Conservation (phyloP, 2,329 filamentous ascomycete species). For the Colletotrichum sp. region DNA sequence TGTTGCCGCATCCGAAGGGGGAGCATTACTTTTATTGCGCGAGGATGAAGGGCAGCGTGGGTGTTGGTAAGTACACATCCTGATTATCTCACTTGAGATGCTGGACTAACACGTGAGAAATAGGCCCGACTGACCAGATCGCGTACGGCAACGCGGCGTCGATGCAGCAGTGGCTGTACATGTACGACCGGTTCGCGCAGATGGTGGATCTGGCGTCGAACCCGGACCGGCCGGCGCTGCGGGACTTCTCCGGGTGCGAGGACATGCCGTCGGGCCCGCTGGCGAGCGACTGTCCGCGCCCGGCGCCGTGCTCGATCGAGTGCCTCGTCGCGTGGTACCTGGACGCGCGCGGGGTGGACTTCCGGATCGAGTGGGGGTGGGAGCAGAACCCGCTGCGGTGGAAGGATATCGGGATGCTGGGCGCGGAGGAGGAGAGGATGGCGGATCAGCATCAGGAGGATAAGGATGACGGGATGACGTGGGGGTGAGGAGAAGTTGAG, state of each 20-base stretch:
- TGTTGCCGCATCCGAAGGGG: constrained; percentile 17
- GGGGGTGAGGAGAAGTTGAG: not conserved
- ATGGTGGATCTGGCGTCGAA: constrained; percentile 19
- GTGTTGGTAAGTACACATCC: not conserved
- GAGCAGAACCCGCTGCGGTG: not conserved
- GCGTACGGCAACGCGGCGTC: constrained; percentile 20
- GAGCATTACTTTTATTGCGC: constrained; percentile 22
- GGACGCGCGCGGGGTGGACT: constrained; percentile 17
- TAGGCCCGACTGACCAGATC: constrained; percentile 20
- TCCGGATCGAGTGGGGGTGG: constrained; percentile 21
- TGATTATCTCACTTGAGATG: too few relatives aligned
- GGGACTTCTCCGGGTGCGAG: constrained; percentile 21
- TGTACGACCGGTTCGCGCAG: constrained; percentile 15
- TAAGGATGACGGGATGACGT: constrained; percentile 2
- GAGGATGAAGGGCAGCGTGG: constrained; percentile 11
- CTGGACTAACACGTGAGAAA: not conserved
- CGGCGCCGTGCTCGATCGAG: constrained; percentile 21
- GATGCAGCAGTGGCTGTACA: constrained; percentile 21
- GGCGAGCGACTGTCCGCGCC: constrained; percentile 12
- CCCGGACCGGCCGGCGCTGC: constrained; percentile 6
- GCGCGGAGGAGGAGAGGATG: constrained; percentile 11
- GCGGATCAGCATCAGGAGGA: not conserved
- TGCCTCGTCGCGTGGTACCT: constrained; percentile 21
- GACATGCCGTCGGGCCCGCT: constrained; percentile 11
- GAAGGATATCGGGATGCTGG: not conserved